Base-by-base conservation (phyloP, 1,284 basidiomycete genomes). In the Puccinia polysora region DNA sequence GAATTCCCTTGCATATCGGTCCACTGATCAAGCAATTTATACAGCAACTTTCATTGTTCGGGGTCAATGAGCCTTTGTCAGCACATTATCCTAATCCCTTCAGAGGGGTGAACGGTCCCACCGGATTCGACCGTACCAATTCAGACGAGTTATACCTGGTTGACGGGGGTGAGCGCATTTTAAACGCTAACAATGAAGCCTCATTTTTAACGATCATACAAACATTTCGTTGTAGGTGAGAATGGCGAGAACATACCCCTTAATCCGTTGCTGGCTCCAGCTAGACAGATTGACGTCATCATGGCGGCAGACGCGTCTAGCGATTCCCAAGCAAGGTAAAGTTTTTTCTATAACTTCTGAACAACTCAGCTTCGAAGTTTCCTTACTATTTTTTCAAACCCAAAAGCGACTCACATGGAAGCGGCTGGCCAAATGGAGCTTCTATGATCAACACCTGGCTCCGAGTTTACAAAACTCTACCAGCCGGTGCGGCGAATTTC, bases 231-330 rank as follows among this genome's bases (percentile, higher is more conserved):
- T 10, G 10, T n/a, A 68, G 65, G 49, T 12, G 49, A 68, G 25
- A 68, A 68, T 25, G 65, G 65, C 2, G 65, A 56, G 18, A 68
- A 68, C 75, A 80, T 89, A 18, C 89, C 88, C 0, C 82, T 87
- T 20, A 84, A 83, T 10, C 84, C 86, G 4, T 78, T 88, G 12
- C 83, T 90, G 67, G 85, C 88, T 53, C 86, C 84, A 52, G 84
- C 84, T 0, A 83, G 89, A 50, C 81, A 77, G 0, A 68, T 90
- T 36, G 89, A 90, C 77, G 82, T 87, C 4, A 82, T 90, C 67
- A 82, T 90, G n/a, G 87, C 85, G 1, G 77, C 88, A 7, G 89
- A 90, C 76, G 83, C 82, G 5, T 86, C 85, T 72, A 82, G 85
- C 74, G 85, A 86, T 75, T 71, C 79, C 0, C 77, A 74, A 23